A percentile compares a stretch with the other conserved stretches of the same genome.
Conservation (phyloP, 805 yeast species). For the Saccharomyces jurei region DNA sequence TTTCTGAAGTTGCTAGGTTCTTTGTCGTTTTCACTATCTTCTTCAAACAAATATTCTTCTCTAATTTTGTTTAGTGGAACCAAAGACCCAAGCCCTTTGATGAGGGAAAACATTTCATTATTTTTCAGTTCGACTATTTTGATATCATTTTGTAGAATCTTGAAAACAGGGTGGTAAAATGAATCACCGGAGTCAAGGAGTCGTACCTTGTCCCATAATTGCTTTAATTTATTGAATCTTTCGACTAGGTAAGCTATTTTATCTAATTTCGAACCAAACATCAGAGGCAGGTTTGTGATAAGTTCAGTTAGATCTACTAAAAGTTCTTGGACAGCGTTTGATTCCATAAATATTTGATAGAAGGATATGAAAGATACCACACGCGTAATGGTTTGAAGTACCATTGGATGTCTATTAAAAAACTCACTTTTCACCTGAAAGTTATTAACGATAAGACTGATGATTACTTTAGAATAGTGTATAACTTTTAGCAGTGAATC, state of each 20-base stretch:
- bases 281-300: slow-evolving; percentile 9
- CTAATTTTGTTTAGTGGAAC: background rate
- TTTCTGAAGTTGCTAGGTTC: slow-evolving; percentile 10
- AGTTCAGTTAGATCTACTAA: slow-evolving; percentile 18
- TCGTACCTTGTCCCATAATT: slow-evolving; percentile 19
- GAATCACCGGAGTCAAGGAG: slow-evolving; percentile 12
- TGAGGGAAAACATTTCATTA: slow-evolving; percentile 5
- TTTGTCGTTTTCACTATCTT: slow-evolving; percentile 2
- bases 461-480: slow-evolving; percentile 15
- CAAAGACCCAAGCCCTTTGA: slow-evolving; percentile 5
- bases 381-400: slow-evolving; percentile 15
- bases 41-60: background rate
- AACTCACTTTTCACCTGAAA: slow-evolving; percentile 6
- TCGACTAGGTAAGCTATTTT: slow-evolving; percentile 9
- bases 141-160: slow-evolving; percentile 23
- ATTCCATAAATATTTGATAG: slow-evolving; percentile 15
- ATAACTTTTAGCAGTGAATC: slow-evolving; percentile 12
- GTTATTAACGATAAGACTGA: slow-evolving; percentile 16
- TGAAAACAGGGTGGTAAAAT: slow-evolving; percentile 22
- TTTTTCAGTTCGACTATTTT: slow-evolving; percentile 5
- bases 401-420: slow-evolving; percentile 22
- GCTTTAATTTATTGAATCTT: slow-evolving; percentile 15
- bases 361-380: slow-evolving; percentile 22
- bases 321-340: slow-evolving; percentile 11
- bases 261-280: slow-evolving; percentile 10